phyloP scores from a whole-genome alignment of 2,329 filamentous ascomycete genomes.

The Metarhizium sp. region DNA sequence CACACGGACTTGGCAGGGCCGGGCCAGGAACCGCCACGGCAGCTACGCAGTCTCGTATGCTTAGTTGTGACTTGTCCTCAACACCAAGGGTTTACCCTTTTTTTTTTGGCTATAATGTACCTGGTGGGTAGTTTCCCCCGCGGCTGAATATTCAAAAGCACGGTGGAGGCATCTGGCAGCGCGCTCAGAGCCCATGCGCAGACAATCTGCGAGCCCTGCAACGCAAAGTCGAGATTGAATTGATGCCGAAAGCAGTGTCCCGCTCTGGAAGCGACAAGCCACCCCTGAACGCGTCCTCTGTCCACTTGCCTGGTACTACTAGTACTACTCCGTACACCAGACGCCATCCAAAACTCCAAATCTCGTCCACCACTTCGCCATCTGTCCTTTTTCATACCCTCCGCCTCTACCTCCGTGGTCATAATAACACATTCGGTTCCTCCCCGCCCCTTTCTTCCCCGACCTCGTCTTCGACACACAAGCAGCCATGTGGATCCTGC shows the following conservation, averaged over 20 bases:
- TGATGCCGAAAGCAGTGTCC: background rate
- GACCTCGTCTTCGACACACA: background rate
- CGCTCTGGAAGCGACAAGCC: background rate
- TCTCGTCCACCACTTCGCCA: background rate
- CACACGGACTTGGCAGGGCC: background rate
- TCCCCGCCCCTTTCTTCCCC: background rate
- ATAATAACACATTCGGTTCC: background rate
- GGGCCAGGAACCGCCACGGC: too few species aligned
- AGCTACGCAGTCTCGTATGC: too few species aligned
- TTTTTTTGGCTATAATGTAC: too few species aligned
- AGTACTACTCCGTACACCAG: too few species aligned
- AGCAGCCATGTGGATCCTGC: constrained; percentile 80
- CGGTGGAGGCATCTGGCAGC: too few species aligned
- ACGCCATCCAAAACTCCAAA: too few species aligned
- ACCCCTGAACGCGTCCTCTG: constrained; percentile 11
- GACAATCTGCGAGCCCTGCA: background rate
- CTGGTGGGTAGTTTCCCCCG: too few species aligned
- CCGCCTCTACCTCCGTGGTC: background rate
- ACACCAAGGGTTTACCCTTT: too few species aligned
- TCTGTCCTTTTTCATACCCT: background rate
- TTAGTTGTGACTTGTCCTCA: too few species aligned
- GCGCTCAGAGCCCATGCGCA: too few species aligned
- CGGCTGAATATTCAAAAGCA: too few species aligned
- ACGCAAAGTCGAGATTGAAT: background rate
- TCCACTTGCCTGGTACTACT: background rate